Base-by-base conservation (phyloP, 148 eudicot genomes). In the Euryodendron excelsum region DNA sequence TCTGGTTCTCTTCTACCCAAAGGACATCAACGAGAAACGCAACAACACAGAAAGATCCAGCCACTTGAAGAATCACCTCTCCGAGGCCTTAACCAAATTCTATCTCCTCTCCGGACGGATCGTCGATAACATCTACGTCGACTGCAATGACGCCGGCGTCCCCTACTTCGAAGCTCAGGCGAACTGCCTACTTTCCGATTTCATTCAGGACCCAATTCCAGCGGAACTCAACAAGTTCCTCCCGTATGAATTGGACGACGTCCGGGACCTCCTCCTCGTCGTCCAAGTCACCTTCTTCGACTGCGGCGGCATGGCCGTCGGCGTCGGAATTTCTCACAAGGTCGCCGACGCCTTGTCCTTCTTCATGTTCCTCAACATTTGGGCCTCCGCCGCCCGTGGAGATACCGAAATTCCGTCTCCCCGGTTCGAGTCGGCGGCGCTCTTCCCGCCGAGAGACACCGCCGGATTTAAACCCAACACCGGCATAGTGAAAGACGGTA, bases 51-150 rank as follows among this genome's bases (percentile, higher is more conserved):
- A 4, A 11, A 72, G 3, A 25, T 25, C 66, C 1, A 18, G 59
- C n/a, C 77, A 73, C 80, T 89, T 4, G 81, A 86, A 30, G 71
- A n/a, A 34, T 79, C 85, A n/a, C 53, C 83, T 89, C 13, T 84
- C 90, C 3, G 70, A 72, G 1, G 63, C 76, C 73, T 65, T 87
- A 23, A 78, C 79, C 33, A 61, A 44, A 34, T 89, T n/a, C 77
- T 89, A 89, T 66, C 92, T 90, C n/a, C 80, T 89, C 1, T 87
- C 90, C 0, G 92, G 92, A 2, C 81, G 87, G 47, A 36, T 87
- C 0, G 76, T 77, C 13, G 82, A 86, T 52, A 76, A 79, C 60
- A 15, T 48, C 18, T 75, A 81, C 8, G 78, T 87, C 12, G 86
- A 87, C 41, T 89, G 91, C 74, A 83, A 78, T 31, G 89, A 85